Conservation (phyloP, 768 basidiomycete species). For the Leccinum subgranulosum region DNA sequence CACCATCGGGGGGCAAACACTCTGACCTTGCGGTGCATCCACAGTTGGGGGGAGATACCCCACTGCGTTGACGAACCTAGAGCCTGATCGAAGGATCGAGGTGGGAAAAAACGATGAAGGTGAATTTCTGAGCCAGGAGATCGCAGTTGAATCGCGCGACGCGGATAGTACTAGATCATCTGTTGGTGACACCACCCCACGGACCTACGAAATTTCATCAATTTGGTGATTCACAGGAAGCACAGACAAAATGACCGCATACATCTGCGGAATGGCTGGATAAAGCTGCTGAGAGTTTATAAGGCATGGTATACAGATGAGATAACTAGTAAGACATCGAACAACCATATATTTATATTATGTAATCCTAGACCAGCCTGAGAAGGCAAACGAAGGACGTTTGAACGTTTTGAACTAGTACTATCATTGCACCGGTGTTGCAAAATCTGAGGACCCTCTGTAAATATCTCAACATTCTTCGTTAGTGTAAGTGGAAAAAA, state of each 20-base stretch:
- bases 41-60: constrained; percentile 70
- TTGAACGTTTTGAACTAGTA: too few relatives aligned
- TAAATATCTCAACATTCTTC: too few relatives aligned
- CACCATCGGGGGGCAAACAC: neutral
- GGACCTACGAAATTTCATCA: constrained; percentile 56
- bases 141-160: constrained; percentile 89
- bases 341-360: neutral
- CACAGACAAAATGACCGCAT: constrained; percentile 24
- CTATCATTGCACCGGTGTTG: too few relatives aligned
- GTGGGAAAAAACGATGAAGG: constrained; percentile 51
- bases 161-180: constrained; percentile 81
- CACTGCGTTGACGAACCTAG: constrained; percentile 79
- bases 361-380: neutral
- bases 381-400: too few relatives aligned
- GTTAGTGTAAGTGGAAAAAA: too few relatives aligned
- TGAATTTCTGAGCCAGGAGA: constrained; percentile 70
- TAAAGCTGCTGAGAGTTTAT: constrained; percentile 75
- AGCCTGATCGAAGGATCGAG: constrained; percentile 57
- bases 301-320: constrained; percentile 54
- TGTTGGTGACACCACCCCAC: constrained; percentile 73
- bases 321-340: neutral
- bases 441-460: too few relatives aligned
- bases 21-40: constrained; percentile 67
- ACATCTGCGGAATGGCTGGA: constrained; percentile 73
- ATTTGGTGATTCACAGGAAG: neutral